These are phyloP conservation scores for Diutina ranongensis DNA, from an alignment of 1,139 yeast species.

Conservation along the genomic window DNA sequence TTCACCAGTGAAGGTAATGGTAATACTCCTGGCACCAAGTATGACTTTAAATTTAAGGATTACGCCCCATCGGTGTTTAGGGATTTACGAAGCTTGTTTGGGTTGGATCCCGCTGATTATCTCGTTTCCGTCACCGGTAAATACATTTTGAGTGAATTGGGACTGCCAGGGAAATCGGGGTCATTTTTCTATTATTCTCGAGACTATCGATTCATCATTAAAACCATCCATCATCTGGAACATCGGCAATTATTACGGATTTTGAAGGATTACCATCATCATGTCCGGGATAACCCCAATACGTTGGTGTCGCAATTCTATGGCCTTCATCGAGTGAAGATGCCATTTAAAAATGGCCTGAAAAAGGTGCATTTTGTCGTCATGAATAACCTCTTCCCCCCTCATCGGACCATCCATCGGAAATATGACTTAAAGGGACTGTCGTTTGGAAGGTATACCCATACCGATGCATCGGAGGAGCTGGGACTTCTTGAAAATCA, in stretches of 20 bases:
- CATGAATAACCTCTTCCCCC: constrained; percentile 96
- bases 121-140: constrained; percentile 85
- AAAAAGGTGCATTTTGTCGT: constrained; percentile 89
- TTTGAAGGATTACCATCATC: constrained; percentile 66
- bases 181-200: constrained; percentile 91
- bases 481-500: constrained; percentile 15
- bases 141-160: constrained; percentile 82
- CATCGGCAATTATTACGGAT: constrained; percentile 73
- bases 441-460: constrained; percentile 67
- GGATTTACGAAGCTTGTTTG: constrained; percentile 67
- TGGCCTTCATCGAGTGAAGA: constrained; percentile 87
- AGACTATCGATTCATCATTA: constrained; percentile 88
- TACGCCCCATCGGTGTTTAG: constrained; percentile 92
- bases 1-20: constrained; percentile 86
- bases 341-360: constrained; percentile 49
- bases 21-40: constrained; percentile 83
- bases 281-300: constrained; percentile 75
- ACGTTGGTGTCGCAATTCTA: constrained; percentile 89
- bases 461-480: constrained; percentile 14
- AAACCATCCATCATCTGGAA: constrained; percentile 90
- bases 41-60: constrained; percentile 94
- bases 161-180: constrained; percentile 96
- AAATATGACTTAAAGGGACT: constrained; percentile 94
- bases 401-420: constrained; percentile 76
- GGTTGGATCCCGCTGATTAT: constrained; percentile 93